Percentiles rank a stretch among this genome's conserved stretches.
These are phyloP conservation scores for Paxillus ammoniavirescens DNA, from an alignment of 768 basidiomycete genomes.

Conservation along the genomic window DNA sequence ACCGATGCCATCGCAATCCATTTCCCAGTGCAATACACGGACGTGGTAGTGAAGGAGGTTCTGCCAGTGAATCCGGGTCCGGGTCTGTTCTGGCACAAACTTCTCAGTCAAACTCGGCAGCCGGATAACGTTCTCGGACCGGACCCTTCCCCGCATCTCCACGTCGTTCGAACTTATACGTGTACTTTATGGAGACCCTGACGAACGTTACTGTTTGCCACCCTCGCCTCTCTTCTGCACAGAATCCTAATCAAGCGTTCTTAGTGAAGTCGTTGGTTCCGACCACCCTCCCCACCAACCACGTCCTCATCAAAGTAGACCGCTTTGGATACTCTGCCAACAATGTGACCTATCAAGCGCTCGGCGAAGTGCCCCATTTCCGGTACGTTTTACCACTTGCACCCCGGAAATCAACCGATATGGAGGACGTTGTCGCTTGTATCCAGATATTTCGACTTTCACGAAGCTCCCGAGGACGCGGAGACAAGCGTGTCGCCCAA, in stretches of 20 bases:
- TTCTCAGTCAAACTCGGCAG: no score
- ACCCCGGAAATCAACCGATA: not conserved
- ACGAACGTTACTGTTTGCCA: slow-evolving; percentile 39
- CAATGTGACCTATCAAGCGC: slow-evolving; percentile 67
- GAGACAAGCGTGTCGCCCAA: slow-evolving; percentile 35
- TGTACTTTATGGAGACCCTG: slow-evolving; percentile 8
- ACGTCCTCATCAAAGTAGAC: slow-evolving; percentile 57
- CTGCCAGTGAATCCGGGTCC: no score
- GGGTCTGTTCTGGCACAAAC: no score
- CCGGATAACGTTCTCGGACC: no score
- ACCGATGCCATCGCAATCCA: no score
- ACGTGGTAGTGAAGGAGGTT: no score
- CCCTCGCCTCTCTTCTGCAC: slow-evolving; percentile 37
- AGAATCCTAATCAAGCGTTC: slow-evolving; percentile 26
- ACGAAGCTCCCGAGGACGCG: slow-evolving; percentile 42
- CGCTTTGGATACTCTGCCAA: slow-evolving; percentile 73
- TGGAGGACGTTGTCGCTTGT: slow-evolving; percentile 10
- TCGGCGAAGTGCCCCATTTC: slow-evolving; percentile 42
- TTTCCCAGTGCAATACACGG: no score
- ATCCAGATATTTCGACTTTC: slow-evolving; percentile 69
- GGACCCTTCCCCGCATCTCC: no score
- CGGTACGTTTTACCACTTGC: slow-evolving; percentile 21
- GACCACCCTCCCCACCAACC: slow-evolving; percentile 35
- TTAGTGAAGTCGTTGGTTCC: slow-evolving; percentile 25
- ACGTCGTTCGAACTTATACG: no score